These are phyloP conservation scores for Oxyria digyna DNA, from an alignment of 148 eudicot species.

Conservation along the genomic window DNA sequence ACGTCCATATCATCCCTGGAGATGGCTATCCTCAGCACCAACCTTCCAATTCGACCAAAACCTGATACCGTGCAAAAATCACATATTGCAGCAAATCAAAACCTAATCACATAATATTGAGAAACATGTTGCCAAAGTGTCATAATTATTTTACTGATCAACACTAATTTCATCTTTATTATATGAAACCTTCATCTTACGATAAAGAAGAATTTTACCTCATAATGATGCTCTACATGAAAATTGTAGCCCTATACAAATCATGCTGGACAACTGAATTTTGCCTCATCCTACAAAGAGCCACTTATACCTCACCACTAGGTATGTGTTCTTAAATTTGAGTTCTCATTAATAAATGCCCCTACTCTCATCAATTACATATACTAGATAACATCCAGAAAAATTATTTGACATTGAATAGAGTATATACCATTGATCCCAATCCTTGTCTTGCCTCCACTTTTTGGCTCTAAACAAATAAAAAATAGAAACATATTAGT, in stretches of 20 bases:
- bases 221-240: neutral
- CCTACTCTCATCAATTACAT: neutral
- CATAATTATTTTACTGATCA: neutral
- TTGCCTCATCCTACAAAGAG: neutral
- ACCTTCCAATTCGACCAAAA: constrained; percentile 94
- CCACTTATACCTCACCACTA: neutral
- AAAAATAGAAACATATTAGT: neutral
- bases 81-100: neutral
- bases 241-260: neutral
- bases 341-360: neutral
- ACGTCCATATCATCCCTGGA: constrained; percentile 89
- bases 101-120: too few species aligned
- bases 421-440: constrained; percentile 87
- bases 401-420: neutral
- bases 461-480: constrained; percentile 34
- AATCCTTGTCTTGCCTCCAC: constrained; percentile 60
- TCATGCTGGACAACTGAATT: neutral
- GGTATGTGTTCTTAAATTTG: neutral
- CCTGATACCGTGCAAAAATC: constrained; percentile 27
- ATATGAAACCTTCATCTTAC: neutral
- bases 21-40: constrained; percentile 70
- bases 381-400: neutral
- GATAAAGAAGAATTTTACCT: neutral
- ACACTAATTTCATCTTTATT: neutral
- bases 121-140: too few species aligned